Evolutionary conservation across 2,329 filamentous ascomycete genomes (phyloP).

Genomic region (Ascocoryne sarcoides): DNA sequence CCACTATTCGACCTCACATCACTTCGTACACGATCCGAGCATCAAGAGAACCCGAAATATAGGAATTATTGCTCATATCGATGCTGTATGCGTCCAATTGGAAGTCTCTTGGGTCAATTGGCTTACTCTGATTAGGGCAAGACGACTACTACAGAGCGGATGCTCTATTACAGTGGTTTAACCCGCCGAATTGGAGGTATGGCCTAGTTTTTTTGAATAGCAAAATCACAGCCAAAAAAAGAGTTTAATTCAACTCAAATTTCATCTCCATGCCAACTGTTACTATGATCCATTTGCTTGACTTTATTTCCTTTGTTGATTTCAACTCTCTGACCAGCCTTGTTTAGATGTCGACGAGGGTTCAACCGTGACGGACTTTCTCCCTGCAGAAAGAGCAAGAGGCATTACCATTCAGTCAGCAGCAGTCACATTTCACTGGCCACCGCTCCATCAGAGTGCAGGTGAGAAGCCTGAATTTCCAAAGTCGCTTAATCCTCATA

Average conservation of each 20-base stretch:
- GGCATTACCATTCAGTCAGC: slow-evolving; percentile 98
- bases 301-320: too few species aligned
- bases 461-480: slow-evolving; percentile 24
- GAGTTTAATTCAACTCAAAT: too few species aligned
- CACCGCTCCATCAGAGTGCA: slow-evolving; percentile 38
- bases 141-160: slow-evolving; percentile 96
- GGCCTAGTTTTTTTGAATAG: slow-evolving; percentile 3
- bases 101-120: background rate
- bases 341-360: slow-evolving; percentile 78
- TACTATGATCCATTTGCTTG: too few species aligned
- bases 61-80: slow-evolving; percentile 96
- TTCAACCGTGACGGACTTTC: slow-evolving; percentile 93
- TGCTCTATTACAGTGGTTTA: slow-evolving; percentile 93
- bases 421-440: slow-evolving; percentile 93
- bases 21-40: slow-evolving; percentile 8
- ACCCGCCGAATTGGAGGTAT: slow-evolving; percentile 72
- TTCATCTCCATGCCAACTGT: too few species aligned
- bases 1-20: slow-evolving; percentile 15
- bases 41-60: slow-evolving; percentile 73
- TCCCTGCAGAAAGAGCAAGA: slow-evolving; percentile 82
- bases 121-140: slow-evolving; percentile 53
- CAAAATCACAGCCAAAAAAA: too few species aligned
- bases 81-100: slow-evolving; percentile 53
- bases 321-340: slow-evolving; percentile 2
- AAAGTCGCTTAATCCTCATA: slow-evolving; percentile 51